Conservation (phyloP, 106 monocot genomes). For the Allium sativum region DNA sequence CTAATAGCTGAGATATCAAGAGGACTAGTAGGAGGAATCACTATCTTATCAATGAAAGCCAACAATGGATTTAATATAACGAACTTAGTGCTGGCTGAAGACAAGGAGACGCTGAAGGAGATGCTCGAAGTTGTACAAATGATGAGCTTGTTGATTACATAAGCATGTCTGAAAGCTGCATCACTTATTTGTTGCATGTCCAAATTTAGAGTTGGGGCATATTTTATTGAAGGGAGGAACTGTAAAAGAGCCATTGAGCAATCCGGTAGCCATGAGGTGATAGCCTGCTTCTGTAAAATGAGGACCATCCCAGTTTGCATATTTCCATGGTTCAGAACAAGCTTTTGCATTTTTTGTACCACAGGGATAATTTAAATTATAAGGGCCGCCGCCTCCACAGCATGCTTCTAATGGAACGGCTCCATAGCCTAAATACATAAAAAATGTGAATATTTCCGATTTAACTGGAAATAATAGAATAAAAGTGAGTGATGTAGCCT, state of each 20-base stretch:
- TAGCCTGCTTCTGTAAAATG: conserved; percentile 48
- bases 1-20: not conserved
- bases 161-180: too few relatives aligned
- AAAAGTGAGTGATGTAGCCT: not conserved
- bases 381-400: conserved; percentile 42
- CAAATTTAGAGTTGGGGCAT: too few relatives aligned
- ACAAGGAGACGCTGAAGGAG: not conserved
- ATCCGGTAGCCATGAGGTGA: conserved; percentile 12
- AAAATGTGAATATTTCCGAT: too few relatives aligned
- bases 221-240: conserved; percentile 13
- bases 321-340: conserved; percentile 22
- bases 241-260: conserved; percentile 19
- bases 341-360: conserved; percentile 14
- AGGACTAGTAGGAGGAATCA: not conserved
- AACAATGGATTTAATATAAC: not conserved
- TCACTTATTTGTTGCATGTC: too few relatives aligned
- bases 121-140: not conserved
- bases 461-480: too few relatives aligned
- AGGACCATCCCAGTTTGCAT: conserved; percentile 44
- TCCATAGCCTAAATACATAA: too few relatives aligned
- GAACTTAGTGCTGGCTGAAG: not conserved
- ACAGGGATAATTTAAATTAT: conserved; percentile 36
- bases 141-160: not conserved
- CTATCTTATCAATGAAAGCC: not conserved
- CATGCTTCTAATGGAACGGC: conserved; percentile 5